Conservation (phyloP, 169 alveolate species). For the Ichthyophthirius multifiliis region DNA sequence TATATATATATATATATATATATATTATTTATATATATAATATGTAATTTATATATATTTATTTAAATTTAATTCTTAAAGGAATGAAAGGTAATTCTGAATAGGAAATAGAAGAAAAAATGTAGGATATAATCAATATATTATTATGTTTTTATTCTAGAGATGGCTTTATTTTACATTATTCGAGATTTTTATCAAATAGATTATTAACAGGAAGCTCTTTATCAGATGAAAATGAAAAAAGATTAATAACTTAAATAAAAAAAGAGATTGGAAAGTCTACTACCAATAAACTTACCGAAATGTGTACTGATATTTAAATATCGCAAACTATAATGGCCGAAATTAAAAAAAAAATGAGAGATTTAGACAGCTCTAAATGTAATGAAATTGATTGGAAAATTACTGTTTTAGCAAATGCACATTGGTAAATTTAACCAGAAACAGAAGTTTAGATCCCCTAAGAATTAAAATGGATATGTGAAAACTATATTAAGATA, state of each 20-base stretch:
- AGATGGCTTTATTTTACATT: not conserved
- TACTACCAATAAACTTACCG: not conserved
- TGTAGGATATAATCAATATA: not conserved
- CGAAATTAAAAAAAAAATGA: not conserved
- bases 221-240: not conserved
- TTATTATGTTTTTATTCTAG: not conserved
- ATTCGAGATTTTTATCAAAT: not conserved
- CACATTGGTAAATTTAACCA: not conserved
- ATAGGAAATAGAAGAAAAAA: not conserved
- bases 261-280: constrained; percentile 5
- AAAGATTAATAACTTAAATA: not conserved
- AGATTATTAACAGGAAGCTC: not conserved
- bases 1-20: too few species aligned
- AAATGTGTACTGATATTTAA: not conserved
- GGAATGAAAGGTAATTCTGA: not conserved
- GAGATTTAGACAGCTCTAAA: not conserved
- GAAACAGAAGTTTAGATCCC: not conserved
- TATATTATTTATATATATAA: not conserved
- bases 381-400: constrained; percentile 5
- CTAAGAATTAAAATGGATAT: not conserved
- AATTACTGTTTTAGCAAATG: not conserved
- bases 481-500: not conserved
- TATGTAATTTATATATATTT: not conserved
- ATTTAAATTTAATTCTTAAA: not conserved
- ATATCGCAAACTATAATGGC: not conserved